A percentile compares a stretch with the other conserved stretches of the same genome.
Evolutionary conservation across 371 early-diverging fungal species (phyloP).

Genomic region (Catenaria anguillulae): DNA sequence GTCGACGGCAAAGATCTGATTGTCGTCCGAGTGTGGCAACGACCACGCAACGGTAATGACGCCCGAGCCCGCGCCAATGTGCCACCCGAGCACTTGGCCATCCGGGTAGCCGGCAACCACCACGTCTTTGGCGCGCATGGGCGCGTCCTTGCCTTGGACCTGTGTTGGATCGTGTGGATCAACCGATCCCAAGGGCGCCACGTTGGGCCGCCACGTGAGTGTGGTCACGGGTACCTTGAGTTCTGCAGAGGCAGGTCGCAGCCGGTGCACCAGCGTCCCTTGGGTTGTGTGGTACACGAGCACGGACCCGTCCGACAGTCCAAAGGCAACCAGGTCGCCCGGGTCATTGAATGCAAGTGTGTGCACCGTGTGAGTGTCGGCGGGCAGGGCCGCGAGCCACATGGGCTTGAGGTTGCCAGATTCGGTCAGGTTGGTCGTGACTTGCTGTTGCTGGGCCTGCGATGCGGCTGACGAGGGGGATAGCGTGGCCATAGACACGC

Average conservation of each 20-base stretch:
- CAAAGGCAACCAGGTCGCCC: not conserved
- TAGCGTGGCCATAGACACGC: no score
- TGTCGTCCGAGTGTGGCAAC: conserved; percentile 15
- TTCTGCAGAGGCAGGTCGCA: not conserved
- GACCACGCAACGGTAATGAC: no score
- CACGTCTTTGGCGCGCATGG: not conserved
- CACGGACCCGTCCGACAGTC: not conserved
- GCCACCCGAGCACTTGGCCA: conserved; percentile 27
- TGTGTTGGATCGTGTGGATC: not conserved
- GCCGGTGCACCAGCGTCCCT: not conserved
- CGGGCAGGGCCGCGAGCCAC: not conserved
- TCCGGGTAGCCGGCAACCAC: conserved; percentile 14
- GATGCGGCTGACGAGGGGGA: no score
- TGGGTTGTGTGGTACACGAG: not conserved
- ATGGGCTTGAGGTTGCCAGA: not conserved
- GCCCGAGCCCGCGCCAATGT: conserved; percentile 21
- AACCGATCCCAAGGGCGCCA: not conserved
- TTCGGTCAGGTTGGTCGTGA: not conserved
- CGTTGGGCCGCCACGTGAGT: not conserved
- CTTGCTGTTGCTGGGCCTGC: no score
- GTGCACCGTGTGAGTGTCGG: not conserved
- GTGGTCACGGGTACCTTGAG: not conserved
- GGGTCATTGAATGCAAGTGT: not conserved
- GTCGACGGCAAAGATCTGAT: conserved; percentile 18
- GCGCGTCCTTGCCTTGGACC: no score